Evolutionary conservation across 257 asterid species (phyloP), one percentile per base, ranked within the genome.

Genomic region (Eucommia ulmoides): DNA sequence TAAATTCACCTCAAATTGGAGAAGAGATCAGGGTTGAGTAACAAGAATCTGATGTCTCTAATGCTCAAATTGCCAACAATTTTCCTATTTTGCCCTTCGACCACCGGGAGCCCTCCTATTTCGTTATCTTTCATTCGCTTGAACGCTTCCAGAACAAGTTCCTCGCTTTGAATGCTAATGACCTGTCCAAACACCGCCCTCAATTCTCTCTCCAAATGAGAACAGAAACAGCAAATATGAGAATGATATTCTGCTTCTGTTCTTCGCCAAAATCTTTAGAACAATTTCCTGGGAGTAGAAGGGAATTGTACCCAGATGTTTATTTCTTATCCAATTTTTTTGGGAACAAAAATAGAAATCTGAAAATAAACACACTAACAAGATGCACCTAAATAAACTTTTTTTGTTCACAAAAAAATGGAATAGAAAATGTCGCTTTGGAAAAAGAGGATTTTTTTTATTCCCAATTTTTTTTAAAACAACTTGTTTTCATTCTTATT

Each of bases 81-180:
- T 61, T 71, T 80, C 69, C 41, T 71, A 10, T 65, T 61, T 18
- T 66, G 41, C 15, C 93, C 94, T 57, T 78, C 86, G 8, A 73
- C 59, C 24, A 89, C 82, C 0, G 98, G 96, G 2, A 89, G 78
- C 4, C 96, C 96, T 49, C 98, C 98, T 2, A 85, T 78, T 63
- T 73, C 62, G 22, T 70, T 74, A 7, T 89, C 92, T 69, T 79
- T 85, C 98, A 89, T 85, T 61, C 74, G 86, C 73, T 76, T 77
- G 68, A 89, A 89, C 42, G 92, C 98, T 66, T 68, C 82, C 14
- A 89, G 71, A 66, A 89, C 68, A 65, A 89, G 52, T 38, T 89
- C 92, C 55, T 74, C 51, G 21, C 79, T 74, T 61, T 42, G 70
- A 26, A 72, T 75, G 41, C 67, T 72, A 45, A 82, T 77, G 61